phyloP scores from a whole-genome alignment of 208 protist species.

The Wallacemonas rigidus region DNA sequence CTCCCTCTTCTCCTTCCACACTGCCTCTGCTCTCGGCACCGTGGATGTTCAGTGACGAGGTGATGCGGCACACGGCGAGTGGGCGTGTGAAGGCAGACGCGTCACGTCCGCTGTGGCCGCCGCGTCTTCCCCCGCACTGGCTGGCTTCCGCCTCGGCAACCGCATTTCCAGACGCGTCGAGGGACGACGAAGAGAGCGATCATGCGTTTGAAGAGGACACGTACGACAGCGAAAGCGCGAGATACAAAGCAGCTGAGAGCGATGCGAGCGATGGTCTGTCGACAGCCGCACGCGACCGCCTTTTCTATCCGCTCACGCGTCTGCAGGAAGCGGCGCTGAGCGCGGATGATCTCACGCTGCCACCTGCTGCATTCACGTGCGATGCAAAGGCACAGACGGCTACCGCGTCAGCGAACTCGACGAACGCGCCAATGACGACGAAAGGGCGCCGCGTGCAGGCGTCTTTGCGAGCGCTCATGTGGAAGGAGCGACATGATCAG shows the following conservation, averaged over 20 bases:
- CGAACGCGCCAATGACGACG: no score
- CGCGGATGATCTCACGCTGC: not conserved
- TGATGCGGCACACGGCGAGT: not conserved
- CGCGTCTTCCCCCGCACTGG: not conserved
- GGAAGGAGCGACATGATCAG: slow-evolving; percentile 33
- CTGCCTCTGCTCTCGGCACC: not conserved
- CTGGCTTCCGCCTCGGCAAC: not conserved
- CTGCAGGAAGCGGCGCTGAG: not conserved
- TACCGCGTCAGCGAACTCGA: no score
- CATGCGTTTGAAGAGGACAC: no score
- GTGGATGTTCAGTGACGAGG: not conserved
- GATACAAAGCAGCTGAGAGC: no score
- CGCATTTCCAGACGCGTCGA: not conserved
- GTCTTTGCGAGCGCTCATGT: not conserved
- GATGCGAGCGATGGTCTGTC: not conserved
- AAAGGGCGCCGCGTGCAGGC: not conserved
- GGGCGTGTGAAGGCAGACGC: no score
- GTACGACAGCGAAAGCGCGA: no score
- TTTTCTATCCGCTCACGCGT: not conserved
- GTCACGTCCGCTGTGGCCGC: not conserved
- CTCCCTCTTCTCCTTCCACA: not conserved
- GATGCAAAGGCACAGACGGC: no score
- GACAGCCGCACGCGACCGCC: not conserved
- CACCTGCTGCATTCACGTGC: not conserved
- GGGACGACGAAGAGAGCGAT: no score